These are phyloP conservation scores for Fusarium bulbicola DNA, from an alignment of 2,329 filamentous ascomycete genomes.

Conservation along the genomic window DNA sequence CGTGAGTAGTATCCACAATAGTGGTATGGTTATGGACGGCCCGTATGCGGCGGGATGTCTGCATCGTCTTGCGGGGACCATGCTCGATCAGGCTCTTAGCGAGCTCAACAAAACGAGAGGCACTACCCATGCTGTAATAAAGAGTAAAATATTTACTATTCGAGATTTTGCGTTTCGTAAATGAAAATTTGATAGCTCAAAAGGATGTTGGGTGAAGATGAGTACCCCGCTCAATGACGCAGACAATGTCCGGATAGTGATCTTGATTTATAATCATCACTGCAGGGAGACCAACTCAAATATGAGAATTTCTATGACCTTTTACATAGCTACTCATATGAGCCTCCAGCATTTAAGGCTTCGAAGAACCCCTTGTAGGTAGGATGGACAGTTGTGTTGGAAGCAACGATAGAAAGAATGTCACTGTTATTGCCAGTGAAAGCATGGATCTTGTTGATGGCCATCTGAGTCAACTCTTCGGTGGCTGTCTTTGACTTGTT, in stretches of 20 bases:
- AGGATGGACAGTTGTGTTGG: not conserved
- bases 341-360: not conserved
- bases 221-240: constrained; percentile 37
- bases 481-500: not conserved
- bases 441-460: accelerated
- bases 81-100: constrained; percentile 21
- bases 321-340: not conserved
- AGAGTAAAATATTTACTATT: not conserved
- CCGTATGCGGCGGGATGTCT: constrained; percentile 45
- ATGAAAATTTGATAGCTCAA: not conserved
- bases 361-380: not conserved
- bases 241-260: not conserved
- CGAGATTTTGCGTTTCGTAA: not conserved
- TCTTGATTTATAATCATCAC: constrained; percentile 32
- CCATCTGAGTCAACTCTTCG: not conserved
- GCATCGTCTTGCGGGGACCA: constrained; percentile 29
- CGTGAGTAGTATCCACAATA: constrained; percentile 51
- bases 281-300: not conserved
- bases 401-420: not conserved
- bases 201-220: not conserved
- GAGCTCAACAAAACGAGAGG: constrained; percentile 1
- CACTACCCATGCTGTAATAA: not conserved
- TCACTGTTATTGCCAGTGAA: not conserved
- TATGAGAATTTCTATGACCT: not conserved
- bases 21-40: constrained; percentile 46